phyloP scores from a whole-genome alignment of 192 early-diverging fungal species.

The Podila clonocystis region DNA sequence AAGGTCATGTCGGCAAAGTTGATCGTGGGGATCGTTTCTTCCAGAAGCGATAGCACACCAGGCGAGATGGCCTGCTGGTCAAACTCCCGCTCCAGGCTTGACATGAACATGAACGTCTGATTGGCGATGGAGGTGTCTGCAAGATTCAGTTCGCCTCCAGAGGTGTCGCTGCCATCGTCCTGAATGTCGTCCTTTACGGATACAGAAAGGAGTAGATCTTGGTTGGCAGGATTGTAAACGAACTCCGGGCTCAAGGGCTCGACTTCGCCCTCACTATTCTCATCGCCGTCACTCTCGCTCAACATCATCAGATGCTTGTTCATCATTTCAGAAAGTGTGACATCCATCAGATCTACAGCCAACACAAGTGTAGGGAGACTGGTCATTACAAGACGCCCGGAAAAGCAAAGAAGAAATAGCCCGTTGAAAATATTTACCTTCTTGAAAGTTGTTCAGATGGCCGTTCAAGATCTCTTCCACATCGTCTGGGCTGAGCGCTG shows the following conservation, averaged over 20 bases:
- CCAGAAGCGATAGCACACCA: conserved; percentile 8
- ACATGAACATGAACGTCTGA: conserved; percentile 24
- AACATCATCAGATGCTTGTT: conserved; percentile 12
- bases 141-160: not conserved
- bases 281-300: conserved; percentile 23
- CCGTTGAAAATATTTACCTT: conserved; percentile 14
- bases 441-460: conserved; percentile 11
- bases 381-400: not conserved
- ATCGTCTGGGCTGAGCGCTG: not conserved
- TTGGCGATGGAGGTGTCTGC: conserved; percentile 22
- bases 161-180: not conserved
- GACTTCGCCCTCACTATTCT: not conserved
- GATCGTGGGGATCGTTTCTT: conserved; percentile 26
- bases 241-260: not conserved
- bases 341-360: conserved; percentile 31
- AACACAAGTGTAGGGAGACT: not conserved
- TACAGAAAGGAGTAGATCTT: not conserved
- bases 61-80: conserved; percentile 1
- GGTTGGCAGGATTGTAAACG: not conserved
- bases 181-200: not conserved
- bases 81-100: conserved; percentile 17
- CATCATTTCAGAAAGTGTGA: conserved; percentile 43
- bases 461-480: conserved; percentile 6
- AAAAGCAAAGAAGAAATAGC: not conserved
- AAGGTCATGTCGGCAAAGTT: conserved; percentile 24